A percentile compares a stretch with the other conserved stretches of the same genome.
Evolutionary conservation across 2,329 filamentous ascomycete genomes (phyloP).

Genomic region (Calonectria fujianensis): DNA sequence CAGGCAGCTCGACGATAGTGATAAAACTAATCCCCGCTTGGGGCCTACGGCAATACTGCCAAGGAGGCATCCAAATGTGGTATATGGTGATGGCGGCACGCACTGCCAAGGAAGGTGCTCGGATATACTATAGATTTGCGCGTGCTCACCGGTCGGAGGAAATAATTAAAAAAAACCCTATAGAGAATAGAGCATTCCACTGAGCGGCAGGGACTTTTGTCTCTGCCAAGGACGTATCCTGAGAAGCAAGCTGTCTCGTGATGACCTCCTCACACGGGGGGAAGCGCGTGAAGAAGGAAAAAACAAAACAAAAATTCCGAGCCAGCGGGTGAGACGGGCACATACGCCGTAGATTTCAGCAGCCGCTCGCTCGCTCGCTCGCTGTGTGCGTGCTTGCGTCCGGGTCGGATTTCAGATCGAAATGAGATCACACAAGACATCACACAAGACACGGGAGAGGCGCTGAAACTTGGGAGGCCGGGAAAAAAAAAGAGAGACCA

Average conservation of each 20-base stretch:
- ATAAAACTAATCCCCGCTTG: not conserved
- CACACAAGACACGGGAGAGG: constrained; percentile 23
- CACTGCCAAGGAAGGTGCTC: not conserved
- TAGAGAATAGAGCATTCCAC: not conserved
- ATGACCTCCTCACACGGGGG: not conserved
- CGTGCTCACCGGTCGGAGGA: not conserved
- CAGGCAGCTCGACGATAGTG: not conserved
- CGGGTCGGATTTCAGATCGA: constrained; percentile 55
- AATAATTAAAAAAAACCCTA: too few relatives aligned
- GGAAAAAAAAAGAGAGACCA: not conserved
- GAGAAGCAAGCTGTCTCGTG: not conserved
- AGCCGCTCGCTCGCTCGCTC: not conserved
- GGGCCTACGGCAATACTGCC: not conserved
- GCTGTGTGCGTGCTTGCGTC: not conserved
- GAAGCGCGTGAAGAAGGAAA: not conserved
- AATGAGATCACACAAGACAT: constrained; percentile 20
- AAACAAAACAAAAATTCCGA: not conserved
- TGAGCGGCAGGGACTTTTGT: constrained; percentile 1
- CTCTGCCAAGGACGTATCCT: not conserved
- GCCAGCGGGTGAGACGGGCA: not conserved
- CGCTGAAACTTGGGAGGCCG: constrained; percentile 7
- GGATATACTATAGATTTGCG: not conserved
- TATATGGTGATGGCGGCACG: not conserved
- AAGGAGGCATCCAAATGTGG: not conserved
- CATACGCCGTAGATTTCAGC: not conserved